Evolutionary conservation across 2,329 filamentous ascomycete genomes (phyloP), one percentile per base, ranked within the genome.

Genomic region (Beauveria brongniartii): DNA sequence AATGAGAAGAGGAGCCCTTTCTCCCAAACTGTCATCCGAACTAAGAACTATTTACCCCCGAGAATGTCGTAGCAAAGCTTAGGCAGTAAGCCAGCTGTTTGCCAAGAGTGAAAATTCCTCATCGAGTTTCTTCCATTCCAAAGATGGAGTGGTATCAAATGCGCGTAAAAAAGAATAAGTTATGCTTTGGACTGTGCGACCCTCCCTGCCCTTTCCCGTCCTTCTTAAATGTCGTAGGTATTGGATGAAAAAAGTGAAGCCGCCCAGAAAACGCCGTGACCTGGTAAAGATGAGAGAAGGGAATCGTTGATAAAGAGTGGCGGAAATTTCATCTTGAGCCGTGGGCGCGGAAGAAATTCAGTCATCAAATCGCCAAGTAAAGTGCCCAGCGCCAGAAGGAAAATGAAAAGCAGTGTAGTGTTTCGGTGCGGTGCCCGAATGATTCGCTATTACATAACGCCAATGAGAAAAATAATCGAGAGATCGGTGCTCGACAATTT

Each of bases 1-100:
- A 60, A 41, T 30, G 60, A 60, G 55, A 54, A 43, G 60, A 56
- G 47, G 59, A 41, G 52, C 59, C 34, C 14, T 47, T 22, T 3
- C 12, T 54, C 41, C 55, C 40, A 53, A 59, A 46, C 26, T 26
- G 20, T 52, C 40, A 59, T 53, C 20, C 48, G 26, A 59, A 8
- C 14, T 34, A 34, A 44, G 22, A 53, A 14, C 37, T 28, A 22
- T n/a, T 37, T 24, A 7, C 37, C 37, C 43, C 55, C 48, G 46
- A 53, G n/a, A 46, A 22, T 43, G 16, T 41, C 44, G 24, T 28
- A 34, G 34, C 51, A 57, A 46, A 48, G 24, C 51, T 44, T 52
- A 52, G 8, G 16, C 22, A 53, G 46, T 30, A 46, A 46, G 37
- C 37, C n/a, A 5, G 24, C 20, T 52, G 34, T 26, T 41, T 37